Conservation (phyloP, 805 yeast species). For the Wilhelminamyces savonicus region DNA sequence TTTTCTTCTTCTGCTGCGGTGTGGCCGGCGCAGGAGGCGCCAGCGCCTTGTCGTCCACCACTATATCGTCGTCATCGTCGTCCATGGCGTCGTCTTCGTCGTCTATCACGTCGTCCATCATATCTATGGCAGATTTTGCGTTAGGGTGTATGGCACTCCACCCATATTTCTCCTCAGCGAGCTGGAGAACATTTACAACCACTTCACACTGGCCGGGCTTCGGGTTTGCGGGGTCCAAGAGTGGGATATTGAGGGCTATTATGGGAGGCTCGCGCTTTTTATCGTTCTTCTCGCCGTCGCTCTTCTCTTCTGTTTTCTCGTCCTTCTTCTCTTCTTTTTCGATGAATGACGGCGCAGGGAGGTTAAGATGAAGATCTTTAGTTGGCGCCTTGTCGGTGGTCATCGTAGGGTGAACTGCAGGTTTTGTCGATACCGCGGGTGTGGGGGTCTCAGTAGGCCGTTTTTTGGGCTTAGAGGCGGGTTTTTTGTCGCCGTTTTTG, state of each 20-base stretch:
- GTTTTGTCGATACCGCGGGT: conserved; percentile 7
- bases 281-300: conserved; percentile 7
- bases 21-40: conserved; percentile 3
- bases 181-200: conserved; percentile 62
- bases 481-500: conserved; percentile 1
- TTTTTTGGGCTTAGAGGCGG: conserved; percentile 9
- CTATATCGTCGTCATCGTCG: conserved; percentile 26
- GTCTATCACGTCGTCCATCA: conserved; percentile 43
- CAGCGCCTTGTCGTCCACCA: conserved; percentile 7
- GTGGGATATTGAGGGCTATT: conserved; percentile 50
- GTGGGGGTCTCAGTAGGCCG: conserved; percentile 12
- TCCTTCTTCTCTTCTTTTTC: conserved; percentile 5
- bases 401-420: conserved; percentile 13
- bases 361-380: conserved; percentile 1
- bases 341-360: conserved; percentile 13
- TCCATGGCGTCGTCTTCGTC: conserved; percentile 44
- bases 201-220: conserved; percentile 55
- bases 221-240: conserved; percentile 40
- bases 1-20: conserved; percentile 19
- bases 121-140: conserved; percentile 51
- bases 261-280: conserved; percentile 32
- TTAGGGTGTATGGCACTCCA: conserved; percentile 66
- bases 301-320: conserved; percentile 4
- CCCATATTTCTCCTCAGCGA: conserved; percentile 83
- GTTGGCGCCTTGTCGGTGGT: conserved; percentile 14